A percentile compares a stretch with the other conserved stretches of the same genome.
Conservation (phyloP, 2,329 filamentous ascomycete genomes). For the Epichloe coenophiala region DNA sequence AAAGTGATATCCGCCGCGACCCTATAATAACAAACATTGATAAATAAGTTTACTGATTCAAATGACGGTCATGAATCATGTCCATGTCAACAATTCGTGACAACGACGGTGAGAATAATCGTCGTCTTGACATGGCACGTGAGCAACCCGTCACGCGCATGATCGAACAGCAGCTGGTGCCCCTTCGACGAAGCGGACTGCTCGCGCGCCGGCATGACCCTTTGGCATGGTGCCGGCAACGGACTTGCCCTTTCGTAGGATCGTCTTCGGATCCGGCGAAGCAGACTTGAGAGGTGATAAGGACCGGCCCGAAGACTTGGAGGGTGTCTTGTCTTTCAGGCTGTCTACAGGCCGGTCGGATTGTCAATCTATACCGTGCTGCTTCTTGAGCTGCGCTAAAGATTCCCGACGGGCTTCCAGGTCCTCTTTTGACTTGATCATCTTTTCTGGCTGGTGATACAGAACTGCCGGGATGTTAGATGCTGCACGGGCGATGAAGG, state of each 20-base stretch:
- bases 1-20: neutral
- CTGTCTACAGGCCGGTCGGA: slow-evolving; percentile 54
- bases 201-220: slow-evolving; percentile 24
- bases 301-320: slow-evolving; percentile 50
- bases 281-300: slow-evolving; percentile 29
- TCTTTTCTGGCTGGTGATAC: slow-evolving; percentile 54
- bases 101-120: neutral
- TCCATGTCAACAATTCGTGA: neutral
- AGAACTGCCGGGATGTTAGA: slow-evolving; percentile 29
- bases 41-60: neutral
- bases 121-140: neutral
- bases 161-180: slow-evolving; percentile 23
- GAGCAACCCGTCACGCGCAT: slow-evolving; percentile 21
- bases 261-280: slow-evolving; percentile 29
- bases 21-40: neutral
- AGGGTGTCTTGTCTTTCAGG: slow-evolving; percentile 27
- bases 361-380: slow-evolving; percentile 98
- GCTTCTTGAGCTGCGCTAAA: slow-evolving; percentile 94
- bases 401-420: slow-evolving; percentile 88
- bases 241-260: slow-evolving; percentile 29
- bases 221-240: slow-evolving; percentile 20
- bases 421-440: slow-evolving; percentile 78
- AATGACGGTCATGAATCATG: neutral
- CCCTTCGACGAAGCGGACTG: slow-evolving; percentile 29
- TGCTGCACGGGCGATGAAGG: neutral